Percentiles rank a stretch among this genome's conserved stretches.
Evolutionary conservation across 2,329 filamentous ascomycete genomes (phyloP).

Genomic region (Beauveria varroae): DNA sequence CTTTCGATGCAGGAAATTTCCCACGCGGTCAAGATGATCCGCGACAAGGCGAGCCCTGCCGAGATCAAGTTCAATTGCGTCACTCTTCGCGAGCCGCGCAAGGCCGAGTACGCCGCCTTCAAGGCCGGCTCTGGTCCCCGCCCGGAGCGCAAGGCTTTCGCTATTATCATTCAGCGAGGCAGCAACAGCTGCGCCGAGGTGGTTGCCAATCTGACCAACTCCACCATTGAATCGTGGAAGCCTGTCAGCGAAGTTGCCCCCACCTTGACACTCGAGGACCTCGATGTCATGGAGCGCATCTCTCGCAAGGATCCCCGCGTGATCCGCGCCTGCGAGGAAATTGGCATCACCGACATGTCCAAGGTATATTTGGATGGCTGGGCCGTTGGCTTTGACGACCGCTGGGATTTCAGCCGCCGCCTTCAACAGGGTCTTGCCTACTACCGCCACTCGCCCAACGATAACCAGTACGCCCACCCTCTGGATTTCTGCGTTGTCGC

Average conservation of each 20-base stretch:
- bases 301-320: constrained; percentile 63
- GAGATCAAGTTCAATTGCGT: constrained; percentile 51
- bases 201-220: constrained; percentile 39
- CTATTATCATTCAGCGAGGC: constrained; percentile 38
- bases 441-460: constrained; percentile 64
- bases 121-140: constrained; percentile 41
- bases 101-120: constrained; percentile 55
- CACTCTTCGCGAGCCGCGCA: constrained; percentile 57
- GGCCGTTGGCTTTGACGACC: constrained; percentile 77
- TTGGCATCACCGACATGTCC: constrained; percentile 74
- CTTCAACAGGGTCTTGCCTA: constrained; percentile 79
- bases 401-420: constrained; percentile 63
- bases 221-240: constrained; percentile 36
- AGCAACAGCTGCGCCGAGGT: constrained; percentile 38
- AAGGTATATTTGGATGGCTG: constrained; percentile 80
- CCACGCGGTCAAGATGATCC: constrained; percentile 40
- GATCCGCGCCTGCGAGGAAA: constrained; percentile 66
- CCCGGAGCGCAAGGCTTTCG: constrained; percentile 41
- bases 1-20: constrained; percentile 48
- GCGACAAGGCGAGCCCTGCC: constrained; percentile 27
- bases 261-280: constrained; percentile 68
- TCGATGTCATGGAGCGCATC: constrained; percentile 65
- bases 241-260: constrained; percentile 39
- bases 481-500: constrained; percentile 39
- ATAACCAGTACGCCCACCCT: constrained; percentile 55